Evolutionary conservation across 805 yeast species (phyloP).

Genomic region (Soucietia sequanensis): DNA sequence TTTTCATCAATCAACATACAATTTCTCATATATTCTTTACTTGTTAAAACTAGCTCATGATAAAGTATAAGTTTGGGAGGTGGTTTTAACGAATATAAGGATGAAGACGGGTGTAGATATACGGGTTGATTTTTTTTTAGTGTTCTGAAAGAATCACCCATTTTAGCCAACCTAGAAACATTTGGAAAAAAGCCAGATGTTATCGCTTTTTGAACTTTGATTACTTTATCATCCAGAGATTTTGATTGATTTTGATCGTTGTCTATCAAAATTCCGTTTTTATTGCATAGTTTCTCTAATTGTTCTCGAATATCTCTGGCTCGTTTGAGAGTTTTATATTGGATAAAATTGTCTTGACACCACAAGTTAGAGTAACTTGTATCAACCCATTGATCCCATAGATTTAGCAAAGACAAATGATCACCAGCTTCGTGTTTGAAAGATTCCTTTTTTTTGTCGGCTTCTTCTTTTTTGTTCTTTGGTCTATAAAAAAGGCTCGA

Average conservation of each 20-base stretch:
- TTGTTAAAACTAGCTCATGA: conserved; percentile 80
- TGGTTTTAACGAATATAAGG: conserved; percentile 60
- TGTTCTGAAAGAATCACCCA: conserved; percentile 70
- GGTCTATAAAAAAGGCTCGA: conserved; percentile 71
- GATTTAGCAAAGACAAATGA: conserved; percentile 70
- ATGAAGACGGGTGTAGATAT: conserved; percentile 82
- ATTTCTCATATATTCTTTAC: conserved; percentile 85
- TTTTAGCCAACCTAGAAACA: conserved; percentile 54
- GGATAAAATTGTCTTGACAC: conserved; percentile 84
- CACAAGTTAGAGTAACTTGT: conserved; percentile 68
- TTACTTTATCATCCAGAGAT: conserved; percentile 12
- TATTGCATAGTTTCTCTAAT: conserved; percentile 56
- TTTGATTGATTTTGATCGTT: conserved; percentile 22
- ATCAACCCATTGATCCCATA: conserved; percentile 75
- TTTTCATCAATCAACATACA: conserved; percentile 69
- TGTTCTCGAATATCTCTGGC: conserved; percentile 74
- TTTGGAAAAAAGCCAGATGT: conserved; percentile 71
- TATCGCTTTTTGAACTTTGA: conserved; percentile 51
- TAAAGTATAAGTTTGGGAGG: conserved; percentile 75
- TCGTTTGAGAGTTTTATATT: conserved; percentile 67
- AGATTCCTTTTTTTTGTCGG: conserved; percentile 59
- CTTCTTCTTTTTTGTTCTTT: conserved; percentile 60
- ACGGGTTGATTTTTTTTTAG: conserved; percentile 70
- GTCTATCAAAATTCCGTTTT: conserved; percentile 42
- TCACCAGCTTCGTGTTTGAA: conserved; percentile 68